Evolutionary conservation across 2,329 filamentous ascomycete species (phyloP).

Genomic region (Periconia sp.): DNA sequence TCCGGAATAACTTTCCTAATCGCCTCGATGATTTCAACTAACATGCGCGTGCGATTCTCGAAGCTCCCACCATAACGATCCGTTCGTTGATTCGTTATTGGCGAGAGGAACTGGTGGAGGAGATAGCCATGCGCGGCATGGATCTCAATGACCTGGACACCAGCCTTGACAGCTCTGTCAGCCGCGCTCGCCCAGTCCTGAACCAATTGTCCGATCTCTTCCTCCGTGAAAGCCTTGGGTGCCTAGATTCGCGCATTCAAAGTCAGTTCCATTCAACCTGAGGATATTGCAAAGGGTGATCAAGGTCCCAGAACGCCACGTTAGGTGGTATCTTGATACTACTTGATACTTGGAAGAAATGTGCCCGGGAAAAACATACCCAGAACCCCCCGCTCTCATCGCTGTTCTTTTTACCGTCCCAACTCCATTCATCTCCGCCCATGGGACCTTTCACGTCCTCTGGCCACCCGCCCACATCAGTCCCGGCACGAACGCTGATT

Average conservation of each 20-base stretch:
- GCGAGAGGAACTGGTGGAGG: constrained; percentile 44
- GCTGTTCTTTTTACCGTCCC: constrained; percentile 38
- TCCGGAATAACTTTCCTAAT: constrained; percentile 36
- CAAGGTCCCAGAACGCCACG: too few relatives aligned
- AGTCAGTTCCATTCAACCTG: too few relatives aligned
- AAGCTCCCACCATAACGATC: constrained; percentile 48
- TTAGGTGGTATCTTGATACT: too few relatives aligned
- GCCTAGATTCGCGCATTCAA: constrained; percentile 8
- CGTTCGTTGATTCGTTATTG: constrained; percentile 45
- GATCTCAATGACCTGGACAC: constrained; percentile 47
- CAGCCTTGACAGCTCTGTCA: constrained; percentile 37
- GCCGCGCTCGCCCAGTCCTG: constrained; percentile 45
- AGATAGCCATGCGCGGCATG: constrained; percentile 47
- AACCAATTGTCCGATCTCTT: constrained; percentile 44
- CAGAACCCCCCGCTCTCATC: constrained; percentile 39
- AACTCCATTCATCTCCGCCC: constrained; percentile 42
- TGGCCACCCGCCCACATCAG: constrained; percentile 39
- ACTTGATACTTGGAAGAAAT: too few relatives aligned
- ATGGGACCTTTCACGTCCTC: constrained; percentile 39
- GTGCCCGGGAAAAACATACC: neutral
- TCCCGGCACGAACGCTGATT: constrained; percentile 27
- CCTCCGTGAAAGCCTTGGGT: constrained; percentile 38
- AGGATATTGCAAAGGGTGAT: too few relatives aligned
- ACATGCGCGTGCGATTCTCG: constrained; percentile 42
- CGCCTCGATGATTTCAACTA: constrained; percentile 46